Conservation (phyloP, 371 early-diverging fungal genomes). For the Blakeslea trispora region DNA sequence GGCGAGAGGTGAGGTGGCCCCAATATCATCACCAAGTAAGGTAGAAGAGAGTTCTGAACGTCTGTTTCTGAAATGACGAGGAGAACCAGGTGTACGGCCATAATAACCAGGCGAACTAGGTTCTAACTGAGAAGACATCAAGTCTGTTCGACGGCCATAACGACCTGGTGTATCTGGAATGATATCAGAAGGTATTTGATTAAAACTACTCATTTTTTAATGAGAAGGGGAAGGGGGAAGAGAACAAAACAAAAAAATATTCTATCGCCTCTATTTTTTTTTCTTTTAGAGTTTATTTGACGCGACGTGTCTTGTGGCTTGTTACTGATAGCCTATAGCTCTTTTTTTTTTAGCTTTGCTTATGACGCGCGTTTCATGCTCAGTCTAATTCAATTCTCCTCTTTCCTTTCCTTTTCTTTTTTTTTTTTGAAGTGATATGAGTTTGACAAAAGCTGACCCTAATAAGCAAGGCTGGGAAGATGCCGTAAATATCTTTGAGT, state of each 20-base stretch:
- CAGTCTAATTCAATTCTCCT: neutral
- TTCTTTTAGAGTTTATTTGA: conserved; percentile 1
- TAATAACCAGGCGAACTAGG: conserved; percentile 31
- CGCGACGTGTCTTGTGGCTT: conserved; percentile 22
- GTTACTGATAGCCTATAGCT: neutral
- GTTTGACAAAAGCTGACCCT: conserved; percentile 64
- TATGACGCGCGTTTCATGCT: neutral
- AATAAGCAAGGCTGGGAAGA: conserved; percentile 78
- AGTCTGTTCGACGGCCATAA: conserved; percentile 27
- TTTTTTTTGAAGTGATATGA: conserved; percentile 35
- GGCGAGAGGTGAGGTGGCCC: conserved; percentile 39
- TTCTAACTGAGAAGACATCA: conserved; percentile 26
- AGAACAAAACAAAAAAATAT: conserved; percentile 13
- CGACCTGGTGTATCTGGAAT: conserved; percentile 32
- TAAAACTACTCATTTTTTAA: conserved; percentile 19
- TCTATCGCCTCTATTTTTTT: neutral
- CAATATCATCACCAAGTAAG: conserved; percentile 38
- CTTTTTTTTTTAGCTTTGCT: no score
- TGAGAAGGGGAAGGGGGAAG: neutral
- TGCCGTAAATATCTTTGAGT: conserved; percentile 52
- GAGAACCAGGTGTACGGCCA: conserved; percentile 43
- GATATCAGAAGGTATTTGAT: conserved; percentile 26
- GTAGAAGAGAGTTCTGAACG: conserved; percentile 48
- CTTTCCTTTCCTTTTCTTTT: conserved; percentile 3
- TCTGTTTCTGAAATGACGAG: conserved; percentile 30